Base-by-base conservation (phyloP, 2,329 filamentous ascomycete species). In the Aspergillus sojae region DNA sequence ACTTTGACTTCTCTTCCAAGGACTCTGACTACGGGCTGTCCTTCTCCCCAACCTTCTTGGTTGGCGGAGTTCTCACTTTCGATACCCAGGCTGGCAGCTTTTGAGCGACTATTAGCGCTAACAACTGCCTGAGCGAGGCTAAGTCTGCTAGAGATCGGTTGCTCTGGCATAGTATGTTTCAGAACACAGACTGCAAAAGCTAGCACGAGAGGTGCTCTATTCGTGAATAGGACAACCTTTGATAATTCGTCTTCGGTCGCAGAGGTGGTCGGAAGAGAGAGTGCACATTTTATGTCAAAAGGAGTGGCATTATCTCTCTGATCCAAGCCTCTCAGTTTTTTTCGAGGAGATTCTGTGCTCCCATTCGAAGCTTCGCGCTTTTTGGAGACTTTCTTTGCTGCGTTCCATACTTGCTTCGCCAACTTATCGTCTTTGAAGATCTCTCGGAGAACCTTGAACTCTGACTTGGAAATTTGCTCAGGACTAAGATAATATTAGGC, bases 101-200 rank as follows among this genome's bases (percentile, higher is more conserved):
- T 94, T 41, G 86, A 88, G 67, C 89, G 86, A 64, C 91, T 93
- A 73, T 94, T 95, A 32, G 88, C 88, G 73, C 91, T 94, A 19
- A 96, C 91, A 1, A 95, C 89, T 0, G 91, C 92, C 76, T 96
- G 93, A 0, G 89, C 91, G 23, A 97, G 81, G 73, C 92, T 96
- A 23, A 96, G 80, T 54, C 92, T 84, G 74, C 92, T 94, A n/a
- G 91, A 95, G 3, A 89, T 83, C 3, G 93, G 93, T 74, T 97
- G 93, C 68, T 91, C 89, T 0, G 93, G 91, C 89, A 94, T 94
- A 0, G 92, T 96, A 73, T 90, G 89, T 53, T 91, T 89, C 54
- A 96, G 75, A 56, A 94, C 74, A 64, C 88, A 86, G 16, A 93
- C 86, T 0, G 90, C 88, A 76, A 96, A 96, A 0, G 92, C 92